These are phyloP conservation scores for Trichophyton simii DNA, from an alignment of 2,329 filamentous ascomycete species.

Conservation along the genomic window DNA sequence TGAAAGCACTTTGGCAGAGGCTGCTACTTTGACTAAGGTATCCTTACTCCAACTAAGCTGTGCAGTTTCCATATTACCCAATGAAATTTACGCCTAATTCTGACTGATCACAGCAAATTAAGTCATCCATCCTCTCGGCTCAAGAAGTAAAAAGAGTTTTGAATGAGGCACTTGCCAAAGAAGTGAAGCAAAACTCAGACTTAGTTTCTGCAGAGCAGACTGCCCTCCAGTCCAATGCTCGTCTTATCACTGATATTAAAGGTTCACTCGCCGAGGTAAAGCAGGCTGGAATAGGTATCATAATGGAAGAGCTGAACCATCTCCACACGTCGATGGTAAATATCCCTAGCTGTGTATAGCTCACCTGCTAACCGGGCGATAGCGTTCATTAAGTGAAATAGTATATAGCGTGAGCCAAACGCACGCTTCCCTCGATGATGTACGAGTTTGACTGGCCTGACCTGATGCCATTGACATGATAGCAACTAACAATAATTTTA, in stretches of 20 bases:
- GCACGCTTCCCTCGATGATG: slow-evolving; percentile 23
- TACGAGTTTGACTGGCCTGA: slow-evolving; percentile 12
- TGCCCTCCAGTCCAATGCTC: slow-evolving; percentile 18
- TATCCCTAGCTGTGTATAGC: not conserved
- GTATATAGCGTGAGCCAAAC: slow-evolving; percentile 16
- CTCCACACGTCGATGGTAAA: slow-evolving; percentile 28
- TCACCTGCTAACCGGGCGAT: not conserved
- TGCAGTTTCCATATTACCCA: not conserved
- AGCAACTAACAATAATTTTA: slow-evolving; percentile 14
- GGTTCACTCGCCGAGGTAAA: slow-evolving; percentile 23
- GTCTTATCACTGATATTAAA: slow-evolving; percentile 23
- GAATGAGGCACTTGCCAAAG: slow-evolving; percentile 15
- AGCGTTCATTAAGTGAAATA: slow-evolving; percentile 16
- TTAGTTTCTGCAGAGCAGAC: slow-evolving; percentile 18
- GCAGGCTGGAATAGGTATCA: slow-evolving; percentile 19
- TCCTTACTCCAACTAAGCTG: not conserved
- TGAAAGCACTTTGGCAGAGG: slow-evolving; percentile 8
- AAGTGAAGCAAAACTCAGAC: slow-evolving; percentile 20
- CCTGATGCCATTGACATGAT: not conserved
- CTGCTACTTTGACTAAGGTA: slow-evolving; percentile 10
- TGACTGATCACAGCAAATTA: slow-evolving; percentile 19
- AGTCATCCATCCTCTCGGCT: slow-evolving; percentile 9
- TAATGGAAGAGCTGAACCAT: slow-evolving; percentile 20
- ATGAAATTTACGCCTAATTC: not conserved
- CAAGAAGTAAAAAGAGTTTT: slow-evolving; percentile 11